phyloP scores from a whole-genome alignment of 129 eudicot species.

The Chrysanthemum makinoi region DNA sequence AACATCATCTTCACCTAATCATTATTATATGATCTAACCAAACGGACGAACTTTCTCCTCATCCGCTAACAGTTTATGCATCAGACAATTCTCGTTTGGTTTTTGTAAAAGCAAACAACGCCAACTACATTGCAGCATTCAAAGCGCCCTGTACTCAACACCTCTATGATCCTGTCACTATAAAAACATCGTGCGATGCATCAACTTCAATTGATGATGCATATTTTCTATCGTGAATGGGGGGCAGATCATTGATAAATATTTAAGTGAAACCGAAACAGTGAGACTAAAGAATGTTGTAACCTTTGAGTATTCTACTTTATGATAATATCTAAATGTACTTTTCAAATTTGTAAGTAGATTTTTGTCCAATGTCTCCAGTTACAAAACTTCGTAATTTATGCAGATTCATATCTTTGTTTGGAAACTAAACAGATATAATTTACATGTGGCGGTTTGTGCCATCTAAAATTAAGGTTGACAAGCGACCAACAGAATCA shows the following conservation, averaged over 20 bases:
- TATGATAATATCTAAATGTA: not conserved
- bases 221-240: slow-evolving; percentile 40
- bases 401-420: not conserved
- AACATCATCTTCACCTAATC: no score
- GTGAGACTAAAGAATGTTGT: not conserved
- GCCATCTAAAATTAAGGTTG: no score
- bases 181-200: slow-evolving; percentile 14
- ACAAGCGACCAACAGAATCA: no score
- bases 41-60: no score
- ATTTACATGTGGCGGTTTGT: no score
- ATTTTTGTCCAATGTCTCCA: slow-evolving; percentile 71
- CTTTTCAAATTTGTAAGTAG: slow-evolving; percentile 43
- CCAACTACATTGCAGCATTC: slow-evolving; percentile 51
- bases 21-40: no score
- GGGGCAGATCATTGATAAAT: slow-evolving; percentile 45
- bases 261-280: slow-evolving; percentile 27
- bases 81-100: no score
- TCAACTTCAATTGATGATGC: slow-evolving; percentile 36
- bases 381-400: slow-evolving; percentile 61
- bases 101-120: slow-evolving; percentile 39
- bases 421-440: no score
- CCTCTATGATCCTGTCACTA: slow-evolving; percentile 37
- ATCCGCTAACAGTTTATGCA: no score
- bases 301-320: not conserved
- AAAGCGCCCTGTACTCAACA: slow-evolving; percentile 46